Evolutionary conservation across 2,329 filamentous ascomycete species (phyloP), one percentile per base, ranked within the genome.

Genomic region (Botrytis fragariae): DNA sequence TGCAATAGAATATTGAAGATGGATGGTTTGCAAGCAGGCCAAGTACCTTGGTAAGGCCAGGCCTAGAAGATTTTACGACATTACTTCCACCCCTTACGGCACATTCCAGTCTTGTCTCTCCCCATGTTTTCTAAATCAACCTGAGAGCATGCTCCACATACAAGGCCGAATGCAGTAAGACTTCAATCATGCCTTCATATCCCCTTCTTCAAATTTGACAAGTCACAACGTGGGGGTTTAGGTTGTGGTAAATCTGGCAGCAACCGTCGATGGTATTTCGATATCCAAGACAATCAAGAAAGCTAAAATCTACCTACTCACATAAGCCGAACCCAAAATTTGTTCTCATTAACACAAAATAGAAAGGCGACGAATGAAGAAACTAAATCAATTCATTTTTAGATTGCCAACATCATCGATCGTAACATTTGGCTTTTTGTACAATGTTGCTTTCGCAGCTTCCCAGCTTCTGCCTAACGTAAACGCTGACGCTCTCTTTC

Each of bases 401-500:
- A 64, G 42, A 59, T 48, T 51, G 64, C 39, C 22, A 72, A 60
- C 29, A 60, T 72, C 45, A 59, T 61, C 63, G 39, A 68, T 68
- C 6, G 61, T 59, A 59, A 48, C 59, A 61, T 39, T 68, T 48
- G 39, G 63, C 62, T 68, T 59, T 59, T 61, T 39, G 71, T 72
- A 57, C 63, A 44, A 72, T 72, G 45, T 72, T 72, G n/a, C 70
- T 51, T 67, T 72, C 70, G 57, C 61, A 65, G 37, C 61, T 44
- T 69, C 59, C 37, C 65, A 69, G 65, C 65, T 69, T 45, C 51
- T 72, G 63, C 71, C 62, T 72, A 60, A 72, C 71, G 61, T 44
- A 63, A 37, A 72, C 62, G 48, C 71, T 69, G 71, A 69, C 60
- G 71, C 65, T 59, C 62, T 44, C 48, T 48, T 44, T 32, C 39